phyloP scores from a whole-genome alignment of 1,139 yeast species.

The Candida gigantensis region DNA sequence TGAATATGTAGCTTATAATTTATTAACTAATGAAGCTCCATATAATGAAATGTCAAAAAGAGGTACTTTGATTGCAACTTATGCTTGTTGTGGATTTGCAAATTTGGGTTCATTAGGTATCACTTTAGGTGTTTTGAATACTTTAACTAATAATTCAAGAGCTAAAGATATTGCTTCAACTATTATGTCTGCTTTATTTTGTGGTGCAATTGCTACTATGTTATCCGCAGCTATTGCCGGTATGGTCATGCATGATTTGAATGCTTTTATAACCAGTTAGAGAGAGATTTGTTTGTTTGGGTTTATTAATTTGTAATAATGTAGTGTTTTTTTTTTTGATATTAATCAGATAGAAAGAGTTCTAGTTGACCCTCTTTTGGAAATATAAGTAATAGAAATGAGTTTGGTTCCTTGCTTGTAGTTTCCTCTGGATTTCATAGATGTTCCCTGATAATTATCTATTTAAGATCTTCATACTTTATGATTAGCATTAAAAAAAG shows the following conservation, averaged over 20 bases:
- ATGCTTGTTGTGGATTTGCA: conserved; percentile 66
- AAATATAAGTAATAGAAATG: no score
- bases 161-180: conserved; percentile 51
- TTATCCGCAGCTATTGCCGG: conserved; percentile 68
- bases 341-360: no score
- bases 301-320: no score
- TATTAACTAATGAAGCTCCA: conserved; percentile 45
- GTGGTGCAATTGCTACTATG: conserved; percentile 59
- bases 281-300: not conserved
- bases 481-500: no score
- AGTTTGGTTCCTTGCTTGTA: no score
- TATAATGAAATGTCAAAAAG: conserved; percentile 53
- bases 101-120: conserved; percentile 67
- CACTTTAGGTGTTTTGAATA: conserved; percentile 62
- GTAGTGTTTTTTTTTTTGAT: no score
- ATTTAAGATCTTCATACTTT: no score
- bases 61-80: conserved; percentile 61
- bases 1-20: conserved; percentile 60
- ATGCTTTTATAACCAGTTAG: conserved; percentile 17
- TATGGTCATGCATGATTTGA: conserved; percentile 60
- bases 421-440: no score
- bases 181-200: conserved; percentile 52
- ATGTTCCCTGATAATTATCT: no score
- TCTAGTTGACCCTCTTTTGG: no score
- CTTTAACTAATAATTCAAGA: conserved; percentile 54